These are phyloP conservation scores for Aphanoascus verrucosus DNA, from an alignment of 2,329 filamentous ascomycete genomes.

Conservation along the genomic window DNA sequence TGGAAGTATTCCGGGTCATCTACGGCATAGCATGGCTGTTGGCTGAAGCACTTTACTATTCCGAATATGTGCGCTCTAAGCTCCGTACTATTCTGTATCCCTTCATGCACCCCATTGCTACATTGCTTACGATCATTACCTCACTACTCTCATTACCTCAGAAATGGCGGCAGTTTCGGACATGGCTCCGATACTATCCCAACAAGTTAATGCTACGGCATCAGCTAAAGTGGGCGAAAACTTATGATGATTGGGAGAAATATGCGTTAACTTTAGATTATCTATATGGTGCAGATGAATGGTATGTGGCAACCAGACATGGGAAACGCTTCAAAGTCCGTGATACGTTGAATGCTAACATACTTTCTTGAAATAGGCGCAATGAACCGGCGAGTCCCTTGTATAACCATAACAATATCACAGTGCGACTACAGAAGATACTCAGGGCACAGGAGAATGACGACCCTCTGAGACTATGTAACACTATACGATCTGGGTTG, in stretches of 20 bases:
- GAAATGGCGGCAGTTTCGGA: neutral
- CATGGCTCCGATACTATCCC: neutral
- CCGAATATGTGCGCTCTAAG: constrained; percentile 44
- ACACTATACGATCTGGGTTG: constrained; percentile 64
- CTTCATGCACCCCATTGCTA: neutral
- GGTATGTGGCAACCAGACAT: constrained; percentile 40
- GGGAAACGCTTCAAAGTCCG: neutral
- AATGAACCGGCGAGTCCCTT: constrained; percentile 68
- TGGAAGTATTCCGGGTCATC: neutral
- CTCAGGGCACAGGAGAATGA: constrained; percentile 57
- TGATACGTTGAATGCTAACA: neutral
- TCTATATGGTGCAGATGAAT: constrained; percentile 67
- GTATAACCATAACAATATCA: constrained; percentile 80
- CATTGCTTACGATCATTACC: neutral
- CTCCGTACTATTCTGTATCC: neutral
- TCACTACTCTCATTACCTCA: neutral
- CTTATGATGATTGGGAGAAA: constrained; percentile 78
- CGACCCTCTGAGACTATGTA: constrained; percentile 64
- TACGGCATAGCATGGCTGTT: constrained; percentile 24
- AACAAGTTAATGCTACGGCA: neutral
- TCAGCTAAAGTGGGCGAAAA: constrained; percentile 46
- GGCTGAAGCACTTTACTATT: constrained; percentile 51
- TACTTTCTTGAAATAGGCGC: constrained; percentile 46
- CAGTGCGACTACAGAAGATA: constrained; percentile 61
- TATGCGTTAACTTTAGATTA: constrained; percentile 76